Evolutionary conservation across 306 rosid species (phyloP).

Genomic region (Dalbergia cultrata): DNA sequence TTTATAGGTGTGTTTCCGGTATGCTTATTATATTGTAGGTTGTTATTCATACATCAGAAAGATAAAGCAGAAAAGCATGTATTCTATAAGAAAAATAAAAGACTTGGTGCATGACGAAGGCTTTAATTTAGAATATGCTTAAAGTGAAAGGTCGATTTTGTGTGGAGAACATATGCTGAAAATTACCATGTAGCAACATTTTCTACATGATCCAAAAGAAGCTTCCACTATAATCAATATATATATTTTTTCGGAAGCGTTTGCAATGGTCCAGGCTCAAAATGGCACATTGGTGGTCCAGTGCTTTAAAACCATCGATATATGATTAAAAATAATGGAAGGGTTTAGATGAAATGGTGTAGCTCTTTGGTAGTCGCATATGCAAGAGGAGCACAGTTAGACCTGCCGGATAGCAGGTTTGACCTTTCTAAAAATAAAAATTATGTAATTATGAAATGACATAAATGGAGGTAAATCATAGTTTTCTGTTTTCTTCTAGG

Average conservation of each 20-base stretch:
- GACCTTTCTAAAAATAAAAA: too few relatives aligned
- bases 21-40: not conserved
- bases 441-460: too few relatives aligned
- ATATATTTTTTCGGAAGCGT: not conserved
- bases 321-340: too few relatives aligned
- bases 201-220: not conserved
- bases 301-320: too few relatives aligned
- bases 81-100: not conserved
- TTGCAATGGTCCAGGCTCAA: too few relatives aligned
- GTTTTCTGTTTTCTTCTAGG: too few relatives aligned
- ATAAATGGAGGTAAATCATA: too few relatives aligned
- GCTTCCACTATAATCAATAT: not conserved
- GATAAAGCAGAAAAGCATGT: not conserved
- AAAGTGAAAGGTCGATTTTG: conserved; percentile 15
- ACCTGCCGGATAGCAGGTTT: too few relatives aligned
- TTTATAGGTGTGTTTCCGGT: not conserved
- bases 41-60: not conserved
- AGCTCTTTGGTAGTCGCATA: too few relatives aligned
- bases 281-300: too few relatives aligned
- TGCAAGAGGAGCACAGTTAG: too few relatives aligned
- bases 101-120: not conserved
- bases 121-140: not conserved
- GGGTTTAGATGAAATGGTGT: too few relatives aligned
- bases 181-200: not conserved
- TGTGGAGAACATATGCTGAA: conserved; percentile 8